A percentile compares a stretch with the other conserved stretches of the same genome.
Conservation (phyloP, 371 early-diverging fungal genomes). For the Apophysomyces trapeziformis region DNA sequence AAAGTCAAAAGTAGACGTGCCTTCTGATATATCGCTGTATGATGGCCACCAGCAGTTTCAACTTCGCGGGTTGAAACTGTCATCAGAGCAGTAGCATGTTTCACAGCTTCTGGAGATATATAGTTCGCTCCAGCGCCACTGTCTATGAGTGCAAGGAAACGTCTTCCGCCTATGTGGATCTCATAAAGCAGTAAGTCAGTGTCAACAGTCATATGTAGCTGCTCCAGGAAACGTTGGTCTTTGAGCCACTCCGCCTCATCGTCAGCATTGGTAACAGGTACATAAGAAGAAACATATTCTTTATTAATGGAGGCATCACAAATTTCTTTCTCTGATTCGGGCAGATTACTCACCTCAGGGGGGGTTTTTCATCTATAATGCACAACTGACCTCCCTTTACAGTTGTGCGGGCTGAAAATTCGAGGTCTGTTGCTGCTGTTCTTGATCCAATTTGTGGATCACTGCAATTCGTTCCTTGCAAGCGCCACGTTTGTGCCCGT, state of each 20-base stretch:
- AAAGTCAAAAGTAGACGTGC: background rate
- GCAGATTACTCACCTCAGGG: background rate
- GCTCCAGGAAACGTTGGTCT: background rate
- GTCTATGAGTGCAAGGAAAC: slow-evolving; percentile 10
- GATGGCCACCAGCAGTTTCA: slow-evolving; percentile 14
- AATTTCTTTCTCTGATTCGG: background rate
- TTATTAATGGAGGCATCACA: background rate
- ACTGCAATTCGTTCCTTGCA: too few relatives aligned
- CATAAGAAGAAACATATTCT: background rate
- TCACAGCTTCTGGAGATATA: background rate
- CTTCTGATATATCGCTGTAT: background rate
- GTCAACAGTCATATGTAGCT: background rate
- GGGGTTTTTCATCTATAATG: background rate
- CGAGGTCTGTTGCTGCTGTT: background rate
- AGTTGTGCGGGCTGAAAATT: background rate
- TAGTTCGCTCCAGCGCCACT: slow-evolving; percentile 13
- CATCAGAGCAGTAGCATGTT: background rate
- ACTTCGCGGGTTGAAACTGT: background rate
- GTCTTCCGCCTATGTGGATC: slow-evolving; percentile 1
- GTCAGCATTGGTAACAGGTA: background rate
- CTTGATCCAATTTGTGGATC: too few relatives aligned
- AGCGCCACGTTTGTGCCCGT: too few relatives aligned
- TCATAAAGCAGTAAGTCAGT: slow-evolving; percentile 7
- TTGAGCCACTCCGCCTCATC: background rate
- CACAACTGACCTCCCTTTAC: slow-evolving; percentile 3